Evolutionary conservation across 192 early-diverging fungal genomes (phyloP), one percentile per base, ranked within the genome.

Genomic region (Coemansia sp.): DNA sequence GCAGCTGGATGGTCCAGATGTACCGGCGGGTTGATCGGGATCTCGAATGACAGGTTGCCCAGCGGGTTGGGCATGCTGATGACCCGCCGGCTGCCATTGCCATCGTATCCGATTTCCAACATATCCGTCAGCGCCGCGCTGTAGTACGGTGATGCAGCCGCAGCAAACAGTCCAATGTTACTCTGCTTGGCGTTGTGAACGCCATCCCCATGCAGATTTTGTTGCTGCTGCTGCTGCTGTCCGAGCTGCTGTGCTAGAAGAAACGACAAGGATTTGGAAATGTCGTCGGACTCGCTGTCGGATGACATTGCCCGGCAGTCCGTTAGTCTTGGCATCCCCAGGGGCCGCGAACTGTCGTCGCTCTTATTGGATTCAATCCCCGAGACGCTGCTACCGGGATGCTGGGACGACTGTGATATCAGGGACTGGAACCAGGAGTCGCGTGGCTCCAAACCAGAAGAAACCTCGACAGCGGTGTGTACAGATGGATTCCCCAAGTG

Each of bases 41-140:
- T 61, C 41, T 75, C 78, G 41, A 81, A 49, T n/a, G 77, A 67
- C 65, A 81, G 58, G 14, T 65, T 81, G 25, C 67, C 78, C 46
- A 81, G 58, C 62, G 78, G 73, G 61, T 73, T 81, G n/a, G 78
- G 78, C 73, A 81, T 74, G 38, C 69, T 81, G 56, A 81, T 81
- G 5, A 81, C 72, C 17, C 73, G 73, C 9, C 73, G 72, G 23
- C 67, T 38, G 34, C 66, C 66, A n/a, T 36, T 36, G 23, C n/a
- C 55, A 57, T 81, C 73, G 25, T 74, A 75, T 2, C 73, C 69
- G 15, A 71, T 74, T 6, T 71, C 69, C 23, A 81, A 63, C 45
- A 81, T 72, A 35, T 73, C 61, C 9, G 52, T 62, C 35, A 79
- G 48, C 19, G 62, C 42, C 11, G 55, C 14, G 48, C 50, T 58